Evolutionary conservation across 139 green algal genomes (phyloP).

Genomic region (Volvox reticuliferus): DNA sequence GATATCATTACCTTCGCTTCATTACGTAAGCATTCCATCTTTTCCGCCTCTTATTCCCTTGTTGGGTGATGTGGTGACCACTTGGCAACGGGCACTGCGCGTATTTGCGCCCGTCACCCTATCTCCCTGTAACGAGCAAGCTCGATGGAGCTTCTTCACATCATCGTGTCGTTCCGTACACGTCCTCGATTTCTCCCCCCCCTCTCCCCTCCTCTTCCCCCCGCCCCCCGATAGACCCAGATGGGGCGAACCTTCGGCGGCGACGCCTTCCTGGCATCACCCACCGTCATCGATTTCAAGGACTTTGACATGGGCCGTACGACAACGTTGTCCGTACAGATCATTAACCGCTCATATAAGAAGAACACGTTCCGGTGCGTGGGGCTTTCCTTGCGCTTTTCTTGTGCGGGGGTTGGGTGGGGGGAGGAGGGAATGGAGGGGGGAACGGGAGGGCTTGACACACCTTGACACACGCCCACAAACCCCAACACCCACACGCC

Average conservation of each 20-base stretch:
- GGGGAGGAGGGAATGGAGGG: too few species aligned
- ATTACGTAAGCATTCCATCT: too few species aligned
- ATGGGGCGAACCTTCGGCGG: slow-evolving; percentile 71
- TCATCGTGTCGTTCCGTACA: too few species aligned
- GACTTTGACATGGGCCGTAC: slow-evolving; percentile 66
- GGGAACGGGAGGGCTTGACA: too few species aligned
- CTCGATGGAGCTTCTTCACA: too few species aligned
- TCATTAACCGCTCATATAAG: slow-evolving; percentile 75
- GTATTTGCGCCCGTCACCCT: too few species aligned
- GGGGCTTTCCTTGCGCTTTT: not conserved
- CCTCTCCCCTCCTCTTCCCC: not conserved
- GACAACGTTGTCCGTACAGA: slow-evolving; percentile 58
- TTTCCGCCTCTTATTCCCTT: too few species aligned
- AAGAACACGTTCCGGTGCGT: slow-evolving; percentile 73
- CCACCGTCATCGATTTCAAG: slow-evolving; percentile 68
- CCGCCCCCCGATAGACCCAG: slow-evolving; percentile 49
- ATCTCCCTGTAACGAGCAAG: too few species aligned
- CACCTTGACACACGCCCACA: slow-evolving; percentile 11
- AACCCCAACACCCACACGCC: not conserved
- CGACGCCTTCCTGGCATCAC: slow-evolving; percentile 72
- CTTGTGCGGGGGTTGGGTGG: too few species aligned
- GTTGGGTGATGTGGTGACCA: too few species aligned
- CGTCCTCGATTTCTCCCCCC: not conserved
- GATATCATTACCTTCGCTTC: too few species aligned
- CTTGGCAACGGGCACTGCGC: too few species aligned